Base-by-base conservation (phyloP, 179 eudicot genomes). In the Actinidia chinensis region DNA sequence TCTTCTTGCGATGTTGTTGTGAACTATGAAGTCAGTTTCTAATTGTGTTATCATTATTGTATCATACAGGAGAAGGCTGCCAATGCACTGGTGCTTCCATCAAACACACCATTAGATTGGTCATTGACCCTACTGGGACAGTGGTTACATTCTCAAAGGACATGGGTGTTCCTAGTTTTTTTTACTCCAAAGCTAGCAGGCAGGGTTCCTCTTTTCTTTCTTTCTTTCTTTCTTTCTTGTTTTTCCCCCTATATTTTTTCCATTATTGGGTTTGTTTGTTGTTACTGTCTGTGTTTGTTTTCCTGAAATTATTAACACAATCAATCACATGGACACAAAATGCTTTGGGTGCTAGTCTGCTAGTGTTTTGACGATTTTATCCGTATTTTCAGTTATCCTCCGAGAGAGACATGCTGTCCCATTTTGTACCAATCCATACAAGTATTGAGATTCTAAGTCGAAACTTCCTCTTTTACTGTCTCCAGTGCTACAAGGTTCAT, bases 401-500 rank as follows among this genome's bases (percentile, higher is more conserved):
- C 94, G 98, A n/a, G 99, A 91, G 82, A 89, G 81, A 73, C 93
- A 97, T 82, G 97, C 90, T 44, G 95, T 91, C 52, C 95, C 99
- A 14, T 85, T 84, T 1, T 95, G 99, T 88, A 76, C 82, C 47
- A 95, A 95, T 82, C 88, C 89, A 18, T 93, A 90, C 91, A 95
- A 93, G 84, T 95, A 93, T 71, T 84, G 99, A 48, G 98, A 93
- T 84, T 93, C 99, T 0, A 93, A 92, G 88, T 86, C 94, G 8
- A 93, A 88, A 85, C 85, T 95, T 82, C 99, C 98, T 22, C 93
- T 95, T 36, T 33, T 95, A 98, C 88, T 91, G 99, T 81, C 93
- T 95, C 47, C 88, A 86, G 40, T 95, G 99, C 85, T 95, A 95
- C 91, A 93, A 95, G 86, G 95, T 93, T 76, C 93, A 90, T 76